Conservation (phyloP, 2,329 filamentous ascomycete genomes). For the Clarireedia hainanense region DNA sequence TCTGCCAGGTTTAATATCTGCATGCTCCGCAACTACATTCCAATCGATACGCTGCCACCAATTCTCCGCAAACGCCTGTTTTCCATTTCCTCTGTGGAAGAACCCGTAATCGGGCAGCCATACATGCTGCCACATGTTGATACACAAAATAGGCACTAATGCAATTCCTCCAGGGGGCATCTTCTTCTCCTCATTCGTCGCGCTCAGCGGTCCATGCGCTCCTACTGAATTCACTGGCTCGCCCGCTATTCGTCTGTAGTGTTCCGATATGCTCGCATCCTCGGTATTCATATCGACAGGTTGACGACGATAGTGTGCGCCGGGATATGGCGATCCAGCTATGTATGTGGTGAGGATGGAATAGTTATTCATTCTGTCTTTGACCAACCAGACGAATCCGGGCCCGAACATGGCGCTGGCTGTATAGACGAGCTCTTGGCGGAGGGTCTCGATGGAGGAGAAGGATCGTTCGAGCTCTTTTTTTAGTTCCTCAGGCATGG, state of each 20-base stretch:
- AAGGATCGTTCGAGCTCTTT: conserved; percentile 61
- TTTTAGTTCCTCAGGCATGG: conserved; percentile 49
- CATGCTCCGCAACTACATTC: conserved; percentile 52
- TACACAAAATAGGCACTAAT: conserved; percentile 71
- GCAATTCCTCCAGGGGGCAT: conserved; percentile 59
- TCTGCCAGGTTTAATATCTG: conserved; percentile 4
- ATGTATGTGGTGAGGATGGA: conserved; percentile 83
- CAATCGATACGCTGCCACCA: conserved; percentile 93
- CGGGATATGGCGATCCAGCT: conserved; percentile 79
- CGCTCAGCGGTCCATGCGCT: conserved; percentile 23
- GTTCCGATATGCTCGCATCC: conserved; percentile 31
- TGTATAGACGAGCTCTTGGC: conserved; percentile 69
- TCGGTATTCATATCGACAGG: conserved; percentile 61
- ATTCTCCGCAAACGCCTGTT: conserved; percentile 63
- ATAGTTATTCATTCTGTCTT: conserved; percentile 36
- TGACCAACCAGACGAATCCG: conserved; percentile 92
- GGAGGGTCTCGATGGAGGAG: conserved; percentile 75
- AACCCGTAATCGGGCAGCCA: conserved; percentile 77
- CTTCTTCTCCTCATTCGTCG: conserved; percentile 22
- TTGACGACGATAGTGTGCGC: conserved; percentile 70
- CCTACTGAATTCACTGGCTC: conserved; percentile 29
- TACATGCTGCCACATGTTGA: conserved; percentile 95
- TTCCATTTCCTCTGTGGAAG: conserved; percentile 54
- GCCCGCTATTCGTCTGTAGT: conserved; percentile 31
- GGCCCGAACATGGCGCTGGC: conserved; percentile 92